Conservation (phyloP, 169 alveolate species). For the Plasmodium billcollinsi region DNA sequence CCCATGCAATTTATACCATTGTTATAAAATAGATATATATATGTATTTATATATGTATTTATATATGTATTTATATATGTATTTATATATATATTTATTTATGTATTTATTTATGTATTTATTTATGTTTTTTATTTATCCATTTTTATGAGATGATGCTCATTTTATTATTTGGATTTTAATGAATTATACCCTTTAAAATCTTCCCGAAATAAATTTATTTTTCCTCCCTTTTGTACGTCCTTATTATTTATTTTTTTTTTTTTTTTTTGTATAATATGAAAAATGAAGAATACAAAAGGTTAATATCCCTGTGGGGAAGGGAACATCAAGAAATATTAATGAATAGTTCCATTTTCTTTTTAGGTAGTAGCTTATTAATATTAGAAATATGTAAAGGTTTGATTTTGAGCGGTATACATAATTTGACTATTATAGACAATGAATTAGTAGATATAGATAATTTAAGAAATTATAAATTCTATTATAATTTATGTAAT, state of each 20-base stretch:
- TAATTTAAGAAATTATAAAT: background rate
- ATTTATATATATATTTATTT: background rate
- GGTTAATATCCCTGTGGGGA: slow-evolving; percentile 65
- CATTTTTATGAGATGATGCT: background rate
- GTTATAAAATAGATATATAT: too few species aligned
- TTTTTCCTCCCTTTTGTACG: too few species aligned
- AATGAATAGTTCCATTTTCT: slow-evolving; percentile 21
- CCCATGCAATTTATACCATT: too few species aligned
- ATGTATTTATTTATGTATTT: background rate
- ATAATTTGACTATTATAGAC: slow-evolving; percentile 29
- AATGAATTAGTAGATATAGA: slow-evolving; percentile 2
- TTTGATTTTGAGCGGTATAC: slow-evolving; percentile 28
- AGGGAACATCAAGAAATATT: slow-evolving; percentile 48
- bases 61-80: too few species aligned
- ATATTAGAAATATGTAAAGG: slow-evolving; percentile 42
- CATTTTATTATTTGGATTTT: background rate
- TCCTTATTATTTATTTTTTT: background rate
- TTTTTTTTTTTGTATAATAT: slow-evolving; percentile 6
- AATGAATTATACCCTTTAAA: too few species aligned
- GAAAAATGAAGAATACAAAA: slow-evolving; percentile 27
- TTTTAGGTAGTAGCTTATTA: slow-evolving; percentile 34
- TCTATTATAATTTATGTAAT: slow-evolving; percentile 16
- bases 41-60: too few species aligned
- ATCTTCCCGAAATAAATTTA: too few species aligned
- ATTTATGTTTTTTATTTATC: background rate